Evolutionary conservation across 306 rosid genomes (phyloP).

Genomic region (Aeschynomene evenia): DNA sequence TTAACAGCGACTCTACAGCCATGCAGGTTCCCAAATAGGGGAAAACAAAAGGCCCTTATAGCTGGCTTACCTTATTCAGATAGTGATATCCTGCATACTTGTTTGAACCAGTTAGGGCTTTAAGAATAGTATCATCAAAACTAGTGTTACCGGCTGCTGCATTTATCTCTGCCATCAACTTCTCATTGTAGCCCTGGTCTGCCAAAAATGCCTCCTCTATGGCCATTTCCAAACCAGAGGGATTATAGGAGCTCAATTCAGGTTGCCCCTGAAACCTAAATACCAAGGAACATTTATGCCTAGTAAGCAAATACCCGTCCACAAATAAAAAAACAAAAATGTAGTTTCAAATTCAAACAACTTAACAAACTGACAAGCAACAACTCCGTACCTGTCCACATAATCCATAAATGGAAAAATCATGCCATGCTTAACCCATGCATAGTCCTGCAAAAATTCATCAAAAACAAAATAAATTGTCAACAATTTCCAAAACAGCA

Average conservation of each 20-base stretch:
- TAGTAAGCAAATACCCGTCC: constrained; percentile 29
- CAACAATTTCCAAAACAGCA: constrained; percentile 33
- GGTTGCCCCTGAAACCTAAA: constrained; percentile 88
- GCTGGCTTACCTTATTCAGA: constrained; percentile 53
- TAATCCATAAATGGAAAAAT: constrained; percentile 87
- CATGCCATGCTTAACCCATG: constrained; percentile 90
- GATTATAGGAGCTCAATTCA: constrained; percentile 57
- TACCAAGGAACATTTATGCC: constrained; percentile 30
- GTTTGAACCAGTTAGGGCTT: constrained; percentile 67
- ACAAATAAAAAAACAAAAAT: constrained; percentile 3
- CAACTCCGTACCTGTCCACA: constrained; percentile 70
- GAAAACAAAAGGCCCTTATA: constrained; percentile 10
- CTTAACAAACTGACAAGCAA: constrained; percentile 6
- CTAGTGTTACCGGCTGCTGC: constrained; percentile 76
- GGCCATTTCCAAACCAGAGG: constrained; percentile 79
- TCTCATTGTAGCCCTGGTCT: constrained; percentile 90
- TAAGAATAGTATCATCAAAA: constrained; percentile 58
- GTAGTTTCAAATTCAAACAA: neutral
- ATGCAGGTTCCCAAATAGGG: constrained; percentile 14
- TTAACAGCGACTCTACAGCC: constrained; percentile 5
- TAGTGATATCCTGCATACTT: constrained; percentile 57
- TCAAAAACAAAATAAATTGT: constrained; percentile 38
- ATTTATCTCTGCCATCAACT: constrained; percentile 84
- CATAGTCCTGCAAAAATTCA: constrained; percentile 85
- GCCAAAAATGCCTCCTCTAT: constrained; percentile 95